Conservation (phyloP, 371 early-diverging fungal genomes). For the Mucor indicus region DNA sequence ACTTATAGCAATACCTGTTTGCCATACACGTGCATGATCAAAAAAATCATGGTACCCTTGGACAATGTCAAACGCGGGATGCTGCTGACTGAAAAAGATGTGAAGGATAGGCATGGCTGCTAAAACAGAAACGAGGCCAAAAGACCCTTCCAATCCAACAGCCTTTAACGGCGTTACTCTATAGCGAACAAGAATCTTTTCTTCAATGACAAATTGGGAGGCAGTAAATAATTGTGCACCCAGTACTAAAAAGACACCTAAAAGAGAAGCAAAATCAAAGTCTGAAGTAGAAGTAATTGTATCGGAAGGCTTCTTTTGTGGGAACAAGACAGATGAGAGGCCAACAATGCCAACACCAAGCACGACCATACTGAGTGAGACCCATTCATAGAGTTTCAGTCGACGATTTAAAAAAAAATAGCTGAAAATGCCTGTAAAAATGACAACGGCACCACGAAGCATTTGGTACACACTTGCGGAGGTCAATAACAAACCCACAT, state of each 20-base stretch:
- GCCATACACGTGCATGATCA: conserved; percentile 63
- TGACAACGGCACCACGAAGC: conserved; percentile 93
- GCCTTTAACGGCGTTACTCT: conserved; percentile 82
- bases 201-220: conserved; percentile 92
- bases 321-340: conserved; percentile 60
- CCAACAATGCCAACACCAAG: conserved; percentile 88
- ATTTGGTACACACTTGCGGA: conserved; percentile 96
- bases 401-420: conserved; percentile 79
- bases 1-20: conserved; percentile 76
- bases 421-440: conserved; percentile 89
- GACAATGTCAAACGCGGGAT: conserved; percentile 76
- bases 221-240: conserved; percentile 93
- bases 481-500: conserved; percentile 88
- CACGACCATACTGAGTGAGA: conserved; percentile 76
- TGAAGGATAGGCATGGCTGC: conserved; percentile 77
- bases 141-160: conserved; percentile 91
- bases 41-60: conserved; percentile 76
- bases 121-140: conserved; percentile 77
- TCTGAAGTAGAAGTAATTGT: not conserved
- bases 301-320: conserved; percentile 37
- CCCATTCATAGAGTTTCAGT: conserved; percentile 77
- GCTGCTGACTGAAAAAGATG: conserved; percentile 55
- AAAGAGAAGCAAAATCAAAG: conserved; percentile 31
- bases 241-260: conserved; percentile 83
- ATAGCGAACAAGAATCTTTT: conserved; percentile 82